A percentile compares a stretch with the other conserved stretches of the same genome.
Conservation (phyloP, 208 protist genomes). For the Leishmania turanica region DNA sequence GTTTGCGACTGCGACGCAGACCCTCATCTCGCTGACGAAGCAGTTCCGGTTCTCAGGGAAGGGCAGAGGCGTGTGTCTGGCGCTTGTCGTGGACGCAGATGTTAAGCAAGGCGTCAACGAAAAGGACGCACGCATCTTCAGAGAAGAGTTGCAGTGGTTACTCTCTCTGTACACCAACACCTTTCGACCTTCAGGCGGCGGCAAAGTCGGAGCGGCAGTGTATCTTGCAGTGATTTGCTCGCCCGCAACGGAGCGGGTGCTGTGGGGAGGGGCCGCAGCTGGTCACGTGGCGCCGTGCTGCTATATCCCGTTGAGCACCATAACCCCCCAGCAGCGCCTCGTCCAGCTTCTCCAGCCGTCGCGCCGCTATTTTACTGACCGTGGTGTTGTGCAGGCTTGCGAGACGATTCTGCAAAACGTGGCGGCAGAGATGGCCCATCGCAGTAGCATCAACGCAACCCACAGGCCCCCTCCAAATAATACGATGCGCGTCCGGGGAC, state of each 20-base stretch:
- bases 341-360: slow-evolving; percentile 30
- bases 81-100: slow-evolving; percentile 21
- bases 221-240: slow-evolving; percentile 35
- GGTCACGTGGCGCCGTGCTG: slow-evolving; percentile 19
- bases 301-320: slow-evolving; percentile 18
- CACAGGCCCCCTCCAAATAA: neutral
- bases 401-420: slow-evolving; percentile 16
- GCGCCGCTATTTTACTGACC: slow-evolving; percentile 17
- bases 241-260: slow-evolving; percentile 16
- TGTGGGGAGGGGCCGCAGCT: slow-evolving; percentile 16
- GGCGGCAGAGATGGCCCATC: slow-evolving; percentile 9
- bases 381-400: slow-evolving; percentile 18
- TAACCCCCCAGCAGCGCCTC: slow-evolving; percentile 25
- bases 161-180: slow-evolving; percentile 16
- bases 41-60: slow-evolving; percentile 5
- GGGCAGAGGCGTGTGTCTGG: slow-evolving; percentile 16
- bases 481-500: slow-evolving; percentile 24
- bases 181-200: neutral
- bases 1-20: slow-evolving; percentile 9
- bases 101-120: neutral
- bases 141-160: slow-evolving; percentile 20
- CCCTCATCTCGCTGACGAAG: slow-evolving; percentile 11
- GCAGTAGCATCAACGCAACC: neutral
- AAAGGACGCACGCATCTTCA: slow-evolving; percentile 6
- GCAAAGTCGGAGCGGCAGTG: slow-evolving; percentile 5